phyloP scores from a whole-genome alignment of 305 asterid genomes.

The Nicotiana rustica region DNA sequence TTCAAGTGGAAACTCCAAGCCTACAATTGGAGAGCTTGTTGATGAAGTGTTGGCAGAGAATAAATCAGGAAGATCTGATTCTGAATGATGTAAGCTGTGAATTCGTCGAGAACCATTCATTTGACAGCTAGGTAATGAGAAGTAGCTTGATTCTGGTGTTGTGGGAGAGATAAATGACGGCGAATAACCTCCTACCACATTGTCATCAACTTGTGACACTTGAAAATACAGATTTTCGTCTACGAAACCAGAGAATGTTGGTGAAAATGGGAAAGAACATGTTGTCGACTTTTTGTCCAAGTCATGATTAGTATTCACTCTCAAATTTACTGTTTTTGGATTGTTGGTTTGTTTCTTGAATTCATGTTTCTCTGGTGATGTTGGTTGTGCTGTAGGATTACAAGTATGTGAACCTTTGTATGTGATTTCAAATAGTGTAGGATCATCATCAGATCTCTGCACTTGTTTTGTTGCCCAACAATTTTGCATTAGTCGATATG shows the following conservation, averaged over 20 bases:
- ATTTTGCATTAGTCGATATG: conserved; percentile 61
- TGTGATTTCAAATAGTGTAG: conserved; percentile 70
- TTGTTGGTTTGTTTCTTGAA: conserved; percentile 37
- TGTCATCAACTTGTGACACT: conserved; percentile 53
- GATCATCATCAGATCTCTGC: conserved; percentile 90
- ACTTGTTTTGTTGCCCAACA: conserved; percentile 97
- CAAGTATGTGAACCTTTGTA: conserved; percentile 80
- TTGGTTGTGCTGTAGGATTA: conserved; percentile 40
- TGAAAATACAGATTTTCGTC: conserved; percentile 52
- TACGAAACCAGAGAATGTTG: conserved; percentile 52
- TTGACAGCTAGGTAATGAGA: conserved; percentile 55
- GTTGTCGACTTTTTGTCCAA: conserved; percentile 48
- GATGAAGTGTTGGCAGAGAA: conserved; percentile 72
- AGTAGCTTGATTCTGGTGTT: conserved; percentile 70
- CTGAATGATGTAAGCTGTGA: conserved; percentile 51
- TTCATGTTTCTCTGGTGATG: conserved; percentile 57
- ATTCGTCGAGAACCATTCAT: conserved; percentile 46
- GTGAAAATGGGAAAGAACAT: conserved; percentile 62
- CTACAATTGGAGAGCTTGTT: conserved; percentile 75
- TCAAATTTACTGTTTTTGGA: conserved; percentile 54
- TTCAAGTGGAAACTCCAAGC: conserved; percentile 64
- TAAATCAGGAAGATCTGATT: conserved; percentile 60
- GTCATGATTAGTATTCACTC: conserved; percentile 57
- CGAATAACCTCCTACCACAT: conserved; percentile 52
- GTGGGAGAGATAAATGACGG: conserved; percentile 68